Base-by-base conservation (phyloP, 257 asterid species). In the Cinchona pubescens region DNA sequence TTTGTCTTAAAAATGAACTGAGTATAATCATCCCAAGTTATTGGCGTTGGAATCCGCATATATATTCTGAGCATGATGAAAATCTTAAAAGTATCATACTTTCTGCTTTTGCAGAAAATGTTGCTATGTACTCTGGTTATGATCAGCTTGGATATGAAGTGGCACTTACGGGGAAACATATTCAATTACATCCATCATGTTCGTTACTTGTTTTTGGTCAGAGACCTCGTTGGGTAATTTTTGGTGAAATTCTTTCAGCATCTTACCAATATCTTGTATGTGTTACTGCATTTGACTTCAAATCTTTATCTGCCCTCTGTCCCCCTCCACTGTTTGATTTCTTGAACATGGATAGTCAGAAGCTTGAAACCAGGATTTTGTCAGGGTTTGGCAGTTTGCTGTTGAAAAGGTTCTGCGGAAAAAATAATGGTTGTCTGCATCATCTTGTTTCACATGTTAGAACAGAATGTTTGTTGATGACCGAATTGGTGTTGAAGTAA, bases 101-200 rank as follows among this genome's bases (percentile, higher is more conserved):
- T 59, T 81, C 97, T 78, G 83, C 96, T 23, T 86, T 92, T 81
- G 76, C 92, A 5, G 99, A 92, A 81, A 94, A 92, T 80, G 93
- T 92, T 79, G 98, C 99, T 48, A 82, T 94, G 91, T 92, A 88
- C 85, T 89, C 98, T 25, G 99, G 99, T 70, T 86, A 88, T 82
- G 98, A 94, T 83, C 90, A 81, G 72, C 97, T 94, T 81, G 99
- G 99, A 56, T 94, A 89, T 85, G 88, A 89, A 81, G 96, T 94
- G 83, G 98, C 94, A 14, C 68, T 81, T 25, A 79, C 94, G 37
- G 84, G 91, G 86, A 94, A 90, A 76, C 90, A 87, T 81, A 84
- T 92, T 49, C 93, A 92, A 63, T 79, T 94, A 51, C 99, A 94
- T 80, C 98, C 97, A 51, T 88, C 99, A 27, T 90, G 94, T 77